phyloP scores from a whole-genome alignment of 192 early-diverging fungal genomes.

The Obelidium mucronatum region DNA sequence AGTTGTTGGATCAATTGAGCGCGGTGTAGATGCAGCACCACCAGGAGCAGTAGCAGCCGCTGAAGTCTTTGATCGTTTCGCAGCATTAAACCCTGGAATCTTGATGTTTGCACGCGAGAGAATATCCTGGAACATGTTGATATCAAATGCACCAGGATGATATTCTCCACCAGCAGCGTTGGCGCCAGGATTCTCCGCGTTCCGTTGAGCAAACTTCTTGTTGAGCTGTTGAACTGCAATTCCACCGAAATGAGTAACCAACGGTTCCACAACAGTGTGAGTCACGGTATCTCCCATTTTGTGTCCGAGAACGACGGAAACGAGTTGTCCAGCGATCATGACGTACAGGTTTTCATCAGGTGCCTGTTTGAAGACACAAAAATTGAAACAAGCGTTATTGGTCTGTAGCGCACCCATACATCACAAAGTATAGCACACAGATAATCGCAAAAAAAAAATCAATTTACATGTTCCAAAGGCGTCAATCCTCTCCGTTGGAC shows the following conservation, averaged over 20 bases:
- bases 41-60: neutral
- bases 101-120: constrained; percentile 3
- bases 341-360: constrained; percentile 22
- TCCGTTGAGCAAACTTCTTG: constrained; percentile 15
- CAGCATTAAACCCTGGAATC: constrained; percentile 19
- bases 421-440: neutral
- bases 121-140: neutral
- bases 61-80: neutral
- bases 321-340: constrained; percentile 26
- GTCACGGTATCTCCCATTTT: constrained; percentile 23
- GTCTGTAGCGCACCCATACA: neutral
- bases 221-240: constrained; percentile 27
- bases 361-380: too few relatives aligned
- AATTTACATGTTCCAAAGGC: neutral
- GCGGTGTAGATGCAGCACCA: neutral
- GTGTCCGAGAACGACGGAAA: constrained; percentile 28
- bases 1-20: neutral
- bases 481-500: neutral
- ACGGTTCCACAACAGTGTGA: constrained; percentile 9
- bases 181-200: constrained; percentile 13
- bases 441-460: too few relatives aligned
- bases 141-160: too few relatives aligned
- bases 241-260: constrained; percentile 25
- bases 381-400: neutral
- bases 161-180: neutral